Conservation (phyloP, 345 rosid species). For the Gossypium stocksii region DNA sequence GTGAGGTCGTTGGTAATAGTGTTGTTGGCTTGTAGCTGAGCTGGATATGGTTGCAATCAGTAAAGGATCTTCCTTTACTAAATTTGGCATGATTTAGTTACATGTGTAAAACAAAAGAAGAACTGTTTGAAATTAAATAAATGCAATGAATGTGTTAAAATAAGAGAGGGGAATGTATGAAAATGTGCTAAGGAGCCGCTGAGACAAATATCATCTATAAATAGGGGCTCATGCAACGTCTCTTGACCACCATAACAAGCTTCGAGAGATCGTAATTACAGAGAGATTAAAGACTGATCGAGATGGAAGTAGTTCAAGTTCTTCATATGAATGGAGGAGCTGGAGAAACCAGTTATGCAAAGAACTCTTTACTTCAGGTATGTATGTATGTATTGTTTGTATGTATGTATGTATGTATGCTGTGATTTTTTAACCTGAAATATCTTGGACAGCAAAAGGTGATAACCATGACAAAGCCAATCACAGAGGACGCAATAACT, state of each 20-base stretch:
- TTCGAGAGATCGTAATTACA: neutral
- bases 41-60: too few species aligned
- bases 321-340: slow-evolving; percentile 46
- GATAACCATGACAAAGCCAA: slow-evolving; percentile 40
- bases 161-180: too few species aligned
- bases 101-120: too few species aligned
- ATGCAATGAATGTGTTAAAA: neutral
- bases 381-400: neutral
- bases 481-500: slow-evolving; percentile 39
- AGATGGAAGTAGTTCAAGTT: slow-evolving; percentile 29
- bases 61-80: too few species aligned
- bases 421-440: neutral
- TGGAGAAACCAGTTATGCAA: slow-evolving; percentile 37
- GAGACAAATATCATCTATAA: neutral
- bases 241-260: neutral
- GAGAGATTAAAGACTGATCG: neutral
- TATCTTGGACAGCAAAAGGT: slow-evolving; percentile 28
- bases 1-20: too few species aligned
- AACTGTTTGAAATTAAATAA: too few species aligned
- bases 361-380: slow-evolving; percentile 41
- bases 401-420: neutral
- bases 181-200: too few species aligned
- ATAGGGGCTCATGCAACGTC: neutral
- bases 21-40: too few species aligned
- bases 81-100: too few species aligned